Conservation (phyloP, 441 rosid species). For the Cnidoscolus chayamansa region DNA sequence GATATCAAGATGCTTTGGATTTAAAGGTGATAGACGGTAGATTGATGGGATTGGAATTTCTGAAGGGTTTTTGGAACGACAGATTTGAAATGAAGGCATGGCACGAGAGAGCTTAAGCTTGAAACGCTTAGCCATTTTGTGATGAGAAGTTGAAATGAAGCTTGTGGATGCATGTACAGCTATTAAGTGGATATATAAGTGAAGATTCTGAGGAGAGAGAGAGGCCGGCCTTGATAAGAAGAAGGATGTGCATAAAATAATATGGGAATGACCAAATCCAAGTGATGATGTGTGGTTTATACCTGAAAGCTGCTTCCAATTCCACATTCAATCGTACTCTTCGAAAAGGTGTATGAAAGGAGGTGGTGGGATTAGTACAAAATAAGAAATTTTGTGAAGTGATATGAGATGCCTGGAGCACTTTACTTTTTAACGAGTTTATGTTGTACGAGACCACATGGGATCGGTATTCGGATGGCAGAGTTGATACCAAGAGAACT, state of each 20-base stretch:
- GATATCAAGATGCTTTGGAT: conserved; percentile 29
- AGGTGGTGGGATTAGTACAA: neutral
- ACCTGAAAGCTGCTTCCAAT: conserved; percentile 26
- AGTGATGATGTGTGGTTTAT: conserved; percentile 17
- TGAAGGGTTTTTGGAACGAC: conserved; percentile 30
- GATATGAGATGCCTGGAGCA: too few species aligned
- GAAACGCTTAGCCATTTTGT: conserved; percentile 35
- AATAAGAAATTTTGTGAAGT: too few species aligned
- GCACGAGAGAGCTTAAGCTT: conserved; percentile 40
- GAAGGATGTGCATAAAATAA: neutral
- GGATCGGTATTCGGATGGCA: too few species aligned
- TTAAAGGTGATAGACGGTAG: conserved; percentile 26
- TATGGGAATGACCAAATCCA: conserved; percentile 35
- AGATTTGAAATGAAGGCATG: conserved; percentile 36
- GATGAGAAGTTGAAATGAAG: neutral
- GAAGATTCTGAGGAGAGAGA: neutral
- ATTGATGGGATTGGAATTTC: conserved; percentile 21
- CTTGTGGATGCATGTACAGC: too few species aligned
- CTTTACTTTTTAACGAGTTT: too few species aligned
- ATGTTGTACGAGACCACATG: too few species aligned
- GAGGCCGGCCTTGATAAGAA: conserved; percentile 34
- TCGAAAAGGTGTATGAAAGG: neutral
- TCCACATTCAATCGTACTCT: conserved; percentile 8
- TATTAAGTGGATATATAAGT: conserved; percentile 2
- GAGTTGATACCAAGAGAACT: too few species aligned